A percentile compares a stretch with the other conserved stretches of the same genome.
Evolutionary conservation across 1,139 yeast species (phyloP).

Genomic region (Blastobotrys raffinosifermentans): DNA sequence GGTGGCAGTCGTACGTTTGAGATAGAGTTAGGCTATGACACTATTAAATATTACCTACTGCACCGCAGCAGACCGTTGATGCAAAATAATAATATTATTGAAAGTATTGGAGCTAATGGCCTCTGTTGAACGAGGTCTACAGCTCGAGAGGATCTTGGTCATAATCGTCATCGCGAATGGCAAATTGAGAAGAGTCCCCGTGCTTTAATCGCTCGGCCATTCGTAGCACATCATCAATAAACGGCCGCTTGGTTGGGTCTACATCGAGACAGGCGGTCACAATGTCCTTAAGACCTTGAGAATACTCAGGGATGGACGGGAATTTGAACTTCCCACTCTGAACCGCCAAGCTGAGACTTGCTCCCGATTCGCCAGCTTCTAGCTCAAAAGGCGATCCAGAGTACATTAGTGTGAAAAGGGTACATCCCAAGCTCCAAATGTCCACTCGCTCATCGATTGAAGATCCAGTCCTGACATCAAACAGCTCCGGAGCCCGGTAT

Average conservation of each 20-base stretch:
- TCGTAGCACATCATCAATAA: conserved; percentile 50
- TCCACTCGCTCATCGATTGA: conserved; percentile 69
- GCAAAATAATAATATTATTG: too few relatives aligned
- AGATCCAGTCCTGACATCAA: conserved; percentile 65
- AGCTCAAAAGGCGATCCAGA: conserved; percentile 83
- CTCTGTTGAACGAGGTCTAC: neutral
- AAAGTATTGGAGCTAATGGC: neutral
- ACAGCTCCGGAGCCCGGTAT: conserved; percentile 83
- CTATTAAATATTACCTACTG: too few relatives aligned
- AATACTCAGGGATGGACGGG: conserved; percentile 53
- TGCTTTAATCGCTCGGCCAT: conserved; percentile 18
- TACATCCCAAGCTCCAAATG: conserved; percentile 88
- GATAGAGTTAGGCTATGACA: too few relatives aligned
- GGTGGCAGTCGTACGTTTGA: neutral
- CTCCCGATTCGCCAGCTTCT: conserved; percentile 75
- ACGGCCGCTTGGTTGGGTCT: conserved; percentile 57
- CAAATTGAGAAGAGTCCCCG: neutral
- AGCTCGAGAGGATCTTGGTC: neutral
- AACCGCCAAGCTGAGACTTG: conserved; percentile 72
- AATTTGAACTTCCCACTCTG: conserved; percentile 61
- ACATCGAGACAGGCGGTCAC: conserved; percentile 56
- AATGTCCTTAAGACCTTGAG: conserved; percentile 48
- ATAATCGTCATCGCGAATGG: neutral
- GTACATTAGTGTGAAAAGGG: conserved; percentile 70
- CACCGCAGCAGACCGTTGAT: too few relatives aligned